Evolutionary conservation across 805 yeast species (phyloP).

Genomic region (Candida taoyuanica): DNA sequence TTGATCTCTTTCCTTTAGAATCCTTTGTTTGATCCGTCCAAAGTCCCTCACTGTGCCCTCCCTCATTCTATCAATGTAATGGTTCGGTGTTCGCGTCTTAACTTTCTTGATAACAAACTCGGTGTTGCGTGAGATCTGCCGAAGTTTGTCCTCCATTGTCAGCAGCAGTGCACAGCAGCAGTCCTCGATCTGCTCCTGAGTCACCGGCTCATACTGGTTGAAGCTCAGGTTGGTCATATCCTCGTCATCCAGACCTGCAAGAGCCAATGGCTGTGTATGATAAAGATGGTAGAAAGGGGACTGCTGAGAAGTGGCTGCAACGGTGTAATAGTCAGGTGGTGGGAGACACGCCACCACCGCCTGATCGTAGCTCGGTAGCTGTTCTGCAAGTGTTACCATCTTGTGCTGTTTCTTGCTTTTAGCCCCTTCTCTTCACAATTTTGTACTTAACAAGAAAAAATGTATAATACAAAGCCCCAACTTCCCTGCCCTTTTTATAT

Average conservation of each 20-base stretch:
- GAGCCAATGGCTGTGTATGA: slow-evolving; percentile 7
- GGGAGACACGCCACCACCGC: slow-evolving; percentile 13
- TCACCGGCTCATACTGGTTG: slow-evolving; percentile 7
- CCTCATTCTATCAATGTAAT: slow-evolving; percentile 22
- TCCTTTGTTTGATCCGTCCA: slow-evolving; percentile 13
- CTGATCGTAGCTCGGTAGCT: slow-evolving; percentile 21
- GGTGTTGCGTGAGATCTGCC: slow-evolving; percentile 19
- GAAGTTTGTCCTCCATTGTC: slow-evolving; percentile 17
- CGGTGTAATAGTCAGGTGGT: slow-evolving; percentile 23
- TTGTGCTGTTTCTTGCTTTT: no score
- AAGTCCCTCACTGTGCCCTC: slow-evolving; percentile 17
- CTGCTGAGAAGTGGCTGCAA: slow-evolving; percentile 11
- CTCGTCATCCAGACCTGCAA: no score
- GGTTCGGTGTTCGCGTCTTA: slow-evolving; percentile 13
- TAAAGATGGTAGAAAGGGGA: slow-evolving; percentile 14
- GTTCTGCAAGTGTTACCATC: no score
- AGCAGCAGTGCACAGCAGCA: slow-evolving; percentile 7
- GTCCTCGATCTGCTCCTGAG: slow-evolving; percentile 16
- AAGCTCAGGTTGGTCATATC: no score
- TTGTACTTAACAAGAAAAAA: no score
- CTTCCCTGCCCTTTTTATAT: not conserved
- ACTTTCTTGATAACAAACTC: slow-evolving; percentile 20
- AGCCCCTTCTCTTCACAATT: no score
- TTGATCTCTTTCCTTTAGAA: slow-evolving; percentile 8
- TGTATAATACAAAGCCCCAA: no score